Percentiles rank a stretch among this genome's conserved stretches.
These are phyloP conservation scores for Aureobasidium sp. DNA, from an alignment of 2,329 filamentous ascomycete genomes.

Conservation along the genomic window DNA sequence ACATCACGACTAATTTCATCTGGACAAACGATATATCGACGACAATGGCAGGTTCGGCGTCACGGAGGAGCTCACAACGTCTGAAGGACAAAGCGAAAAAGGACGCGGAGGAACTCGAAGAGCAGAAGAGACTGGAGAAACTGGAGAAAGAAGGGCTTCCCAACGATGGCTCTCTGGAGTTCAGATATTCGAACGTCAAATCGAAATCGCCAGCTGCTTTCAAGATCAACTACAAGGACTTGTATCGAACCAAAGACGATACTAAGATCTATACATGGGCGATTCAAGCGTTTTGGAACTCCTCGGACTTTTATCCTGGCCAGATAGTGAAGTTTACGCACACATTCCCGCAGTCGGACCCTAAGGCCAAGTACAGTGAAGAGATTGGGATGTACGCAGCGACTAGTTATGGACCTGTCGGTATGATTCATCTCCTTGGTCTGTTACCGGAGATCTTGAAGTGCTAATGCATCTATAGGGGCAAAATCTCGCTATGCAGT, in stretches of 20 bases:
- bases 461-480: too few relatives aligned
- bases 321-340: background rate
- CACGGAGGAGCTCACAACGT: background rate
- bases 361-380: background rate
- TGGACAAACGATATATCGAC: background rate
- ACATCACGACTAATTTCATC: background rate
- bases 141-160: background rate
- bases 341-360: background rate
- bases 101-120: background rate
- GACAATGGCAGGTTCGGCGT: background rate
- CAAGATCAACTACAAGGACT: background rate
- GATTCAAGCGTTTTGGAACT: background rate
- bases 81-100: background rate
- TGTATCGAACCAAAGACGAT: background rate
- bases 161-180: background rate
- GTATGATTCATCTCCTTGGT: too few relatives aligned
- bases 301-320: background rate
- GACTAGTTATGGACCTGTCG: background rate
- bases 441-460: too few relatives aligned
- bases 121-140: background rate
- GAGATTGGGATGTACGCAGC: background rate
- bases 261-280: background rate
- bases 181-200: background rate
- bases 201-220: background rate
- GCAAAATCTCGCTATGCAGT: background rate